A percentile compares a stretch with the other conserved stretches of the same genome.
phyloP scores from a whole-genome alignment of 78 protist species.

The Speleostelium caveatum region DNA sequence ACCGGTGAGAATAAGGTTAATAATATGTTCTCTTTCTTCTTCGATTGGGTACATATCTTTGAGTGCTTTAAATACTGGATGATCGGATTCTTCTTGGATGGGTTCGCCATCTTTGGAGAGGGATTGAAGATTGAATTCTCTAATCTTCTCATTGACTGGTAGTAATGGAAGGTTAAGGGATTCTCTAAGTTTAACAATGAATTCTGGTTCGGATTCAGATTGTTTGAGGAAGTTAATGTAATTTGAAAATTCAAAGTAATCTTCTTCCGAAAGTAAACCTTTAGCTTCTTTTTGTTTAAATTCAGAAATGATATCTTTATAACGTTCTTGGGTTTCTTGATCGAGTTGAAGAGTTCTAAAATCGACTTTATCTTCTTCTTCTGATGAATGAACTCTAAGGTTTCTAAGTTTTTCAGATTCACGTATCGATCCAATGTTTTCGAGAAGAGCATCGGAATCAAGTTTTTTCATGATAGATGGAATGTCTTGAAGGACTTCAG shows the following conservation, averaged over 20 bases:
- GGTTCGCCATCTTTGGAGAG: neutral
- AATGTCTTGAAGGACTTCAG: neutral
- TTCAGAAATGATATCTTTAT: neutral
- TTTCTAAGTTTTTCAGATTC: no score
- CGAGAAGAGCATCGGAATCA: neutral
- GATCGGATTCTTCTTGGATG: neutral
- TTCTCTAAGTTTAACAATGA: neutral
- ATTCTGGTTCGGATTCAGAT: neutral
- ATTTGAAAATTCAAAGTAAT: slow-evolving; percentile 32
- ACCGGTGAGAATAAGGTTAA: neutral
- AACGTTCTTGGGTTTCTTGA: neutral
- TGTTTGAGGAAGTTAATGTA: neutral
- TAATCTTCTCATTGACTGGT: neutral
- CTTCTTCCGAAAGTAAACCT: neutral
- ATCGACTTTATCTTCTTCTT: slow-evolving; percentile 17
- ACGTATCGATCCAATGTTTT: no score
- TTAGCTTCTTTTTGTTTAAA: slow-evolving; percentile 15
- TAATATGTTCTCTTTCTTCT: neutral
- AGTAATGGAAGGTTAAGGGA: neutral
- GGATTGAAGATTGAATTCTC: neutral
- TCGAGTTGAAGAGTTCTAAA: slow-evolving; percentile 10
- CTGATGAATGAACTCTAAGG: no score
- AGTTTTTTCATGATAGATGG: neutral
- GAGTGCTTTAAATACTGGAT: neutral
- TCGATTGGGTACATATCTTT: slow-evolving; percentile 10